A percentile compares a stretch with the other conserved stretches of the same genome.
Evolutionary conservation across 1,139 yeast genomes (phyloP).

Genomic region (Debaryomycetaceae sp.): DNA sequence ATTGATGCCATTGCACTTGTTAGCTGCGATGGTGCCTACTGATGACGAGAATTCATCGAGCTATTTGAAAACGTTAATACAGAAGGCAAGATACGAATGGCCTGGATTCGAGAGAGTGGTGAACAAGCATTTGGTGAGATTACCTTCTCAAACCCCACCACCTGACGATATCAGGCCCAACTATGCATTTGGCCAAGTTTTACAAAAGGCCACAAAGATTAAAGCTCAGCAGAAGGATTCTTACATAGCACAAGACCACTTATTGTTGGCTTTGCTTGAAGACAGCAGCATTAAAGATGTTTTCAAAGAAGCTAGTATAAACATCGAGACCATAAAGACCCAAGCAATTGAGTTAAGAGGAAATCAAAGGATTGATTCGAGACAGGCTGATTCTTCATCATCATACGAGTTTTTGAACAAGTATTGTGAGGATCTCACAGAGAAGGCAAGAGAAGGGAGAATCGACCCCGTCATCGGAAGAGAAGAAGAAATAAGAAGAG

Average conservation of each 20-base stretch:
- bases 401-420: conserved; percentile 80
- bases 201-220: conserved; percentile 68
- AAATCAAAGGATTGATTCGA: conserved; percentile 84
- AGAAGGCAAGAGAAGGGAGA: conserved; percentile 88
- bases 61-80: conserved; percentile 80
- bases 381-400: conserved; percentile 89
- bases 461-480: conserved; percentile 98
- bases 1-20: conserved; percentile 77
- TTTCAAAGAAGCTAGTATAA: conserved; percentile 72
- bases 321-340: conserved; percentile 66
- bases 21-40: conserved; percentile 86
- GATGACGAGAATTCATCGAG: conserved; percentile 66
- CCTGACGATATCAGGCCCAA: conserved; percentile 72
- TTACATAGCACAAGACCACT: conserved; percentile 91
- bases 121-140: conserved; percentile 74
- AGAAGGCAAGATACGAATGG: conserved; percentile 89
- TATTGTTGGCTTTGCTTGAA: conserved; percentile 78
- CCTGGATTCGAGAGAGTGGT: conserved; percentile 72
- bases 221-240: conserved; percentile 87
- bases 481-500: conserved; percentile 95
- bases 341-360: conserved; percentile 90
- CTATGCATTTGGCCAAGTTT: conserved; percentile 65
- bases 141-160: conserved; percentile 87
- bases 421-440: conserved; percentile 91
- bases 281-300: conserved; percentile 68